These are phyloP conservation scores for Citrullus amarus DNA, from an alignment of 306 rosid species.

Conservation along the genomic window DNA sequence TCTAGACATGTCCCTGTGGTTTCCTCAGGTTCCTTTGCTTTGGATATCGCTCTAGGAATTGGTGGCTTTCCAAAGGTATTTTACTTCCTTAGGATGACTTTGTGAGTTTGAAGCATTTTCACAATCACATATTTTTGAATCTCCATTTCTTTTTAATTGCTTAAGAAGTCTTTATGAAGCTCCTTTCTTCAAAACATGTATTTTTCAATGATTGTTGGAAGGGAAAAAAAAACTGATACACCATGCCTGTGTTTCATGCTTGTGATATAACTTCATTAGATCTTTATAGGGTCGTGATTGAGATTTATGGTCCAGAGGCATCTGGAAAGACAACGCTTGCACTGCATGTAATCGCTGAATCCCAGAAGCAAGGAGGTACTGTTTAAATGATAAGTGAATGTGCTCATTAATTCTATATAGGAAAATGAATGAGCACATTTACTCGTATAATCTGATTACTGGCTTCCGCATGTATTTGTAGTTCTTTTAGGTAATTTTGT, in stretches of 20 bases:
- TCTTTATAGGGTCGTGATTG: slow-evolving; percentile 79
- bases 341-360: slow-evolving; percentile 85
- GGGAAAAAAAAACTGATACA: background rate
- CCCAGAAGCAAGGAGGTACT: slow-evolving; percentile 90
- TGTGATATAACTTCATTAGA: slow-evolving; percentile 14
- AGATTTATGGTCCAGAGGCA: slow-evolving; percentile 95
- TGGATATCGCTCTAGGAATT: slow-evolving; percentile 59
- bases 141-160: background rate
- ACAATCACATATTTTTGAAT: background rate
- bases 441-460: background rate
- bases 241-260: slow-evolving; percentile 3
- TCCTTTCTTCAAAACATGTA: background rate
- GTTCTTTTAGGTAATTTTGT: background rate
- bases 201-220: background rate
- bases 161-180: background rate
- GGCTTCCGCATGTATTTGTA: background rate
- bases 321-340: slow-evolving; percentile 96
- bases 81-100: background rate
- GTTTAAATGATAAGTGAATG: background rate
- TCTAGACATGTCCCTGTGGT: slow-evolving; percentile 54
- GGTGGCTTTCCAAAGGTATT: slow-evolving; percentile 93
- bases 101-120: background rate
- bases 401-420: background rate
- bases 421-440: background rate
- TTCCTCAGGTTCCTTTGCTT: slow-evolving; percentile 74